Conservation (phyloP, 768 basidiomycete species). For the Mycena haematopus region DNA sequence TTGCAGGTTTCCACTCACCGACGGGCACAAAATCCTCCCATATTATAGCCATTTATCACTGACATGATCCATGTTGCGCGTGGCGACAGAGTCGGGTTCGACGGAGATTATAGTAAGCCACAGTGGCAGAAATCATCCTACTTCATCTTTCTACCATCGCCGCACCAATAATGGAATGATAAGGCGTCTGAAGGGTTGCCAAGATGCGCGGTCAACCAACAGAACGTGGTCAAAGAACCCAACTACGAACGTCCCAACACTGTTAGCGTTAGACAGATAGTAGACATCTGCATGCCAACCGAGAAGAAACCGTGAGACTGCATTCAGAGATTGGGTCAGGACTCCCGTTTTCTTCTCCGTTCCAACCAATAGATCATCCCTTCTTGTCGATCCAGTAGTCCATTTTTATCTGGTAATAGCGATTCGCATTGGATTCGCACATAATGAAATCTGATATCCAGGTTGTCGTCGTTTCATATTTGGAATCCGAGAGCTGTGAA, state of each 20-base stretch:
- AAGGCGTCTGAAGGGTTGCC: not conserved
- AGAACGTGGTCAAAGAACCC: constrained; percentile 9
- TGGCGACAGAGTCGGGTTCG: constrained; percentile 17
- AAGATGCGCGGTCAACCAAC: constrained; percentile 23
- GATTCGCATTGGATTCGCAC: too few relatives aligned
- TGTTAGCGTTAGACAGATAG: constrained; percentile 24
- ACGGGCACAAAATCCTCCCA: not conserved
- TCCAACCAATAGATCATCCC: not conserved
- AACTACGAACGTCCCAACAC: constrained; percentile 13
- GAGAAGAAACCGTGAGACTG: constrained; percentile 12
- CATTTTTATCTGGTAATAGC: not conserved
- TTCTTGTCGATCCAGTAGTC: not conserved
- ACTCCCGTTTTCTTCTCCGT: not conserved
- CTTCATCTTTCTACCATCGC: constrained; percentile 2
- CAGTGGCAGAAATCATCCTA: not conserved
- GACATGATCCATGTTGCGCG: constrained; percentile 23
- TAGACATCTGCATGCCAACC: constrained; percentile 23
- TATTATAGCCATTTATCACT: constrained; percentile 14
- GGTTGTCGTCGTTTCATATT: too few relatives aligned
- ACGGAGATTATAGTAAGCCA: not conserved
- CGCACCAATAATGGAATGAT: constrained; percentile 16
- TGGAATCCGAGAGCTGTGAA: too few relatives aligned
- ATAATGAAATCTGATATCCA: too few relatives aligned
- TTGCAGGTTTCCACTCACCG: not conserved
- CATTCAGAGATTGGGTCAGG: not conserved